These are phyloP conservation scores for Neurospora sp. DNA, from an alignment of 495 filamentous ascomycete species.

Conservation along the genomic window DNA sequence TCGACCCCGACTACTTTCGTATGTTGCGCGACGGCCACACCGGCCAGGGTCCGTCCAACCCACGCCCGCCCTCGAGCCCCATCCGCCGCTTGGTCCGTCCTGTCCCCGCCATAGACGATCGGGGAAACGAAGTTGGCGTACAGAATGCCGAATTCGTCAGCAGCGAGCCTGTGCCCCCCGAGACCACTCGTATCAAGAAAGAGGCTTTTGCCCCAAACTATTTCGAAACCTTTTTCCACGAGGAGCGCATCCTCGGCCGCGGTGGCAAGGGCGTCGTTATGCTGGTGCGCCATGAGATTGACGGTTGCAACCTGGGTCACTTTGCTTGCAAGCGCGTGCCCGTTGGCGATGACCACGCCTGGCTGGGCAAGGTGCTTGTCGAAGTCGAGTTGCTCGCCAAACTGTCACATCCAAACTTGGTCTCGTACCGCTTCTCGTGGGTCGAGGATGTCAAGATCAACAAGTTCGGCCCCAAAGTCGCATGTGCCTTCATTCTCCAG, in stretches of 20 bases:
- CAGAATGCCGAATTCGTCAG: constrained; percentile 43
- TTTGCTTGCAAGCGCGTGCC: constrained; percentile 97
- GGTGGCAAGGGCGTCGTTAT: constrained; percentile 93
- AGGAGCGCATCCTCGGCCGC: constrained; percentile 72
- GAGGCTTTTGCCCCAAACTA: constrained; percentile 85
- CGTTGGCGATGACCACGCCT: constrained; percentile 88
- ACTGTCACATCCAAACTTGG: constrained; percentile 88
- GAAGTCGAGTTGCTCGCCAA: constrained; percentile 90
- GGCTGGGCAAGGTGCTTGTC: constrained; percentile 84
- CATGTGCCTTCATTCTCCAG: constrained; percentile 93
- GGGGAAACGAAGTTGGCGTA: constrained; percentile 13
- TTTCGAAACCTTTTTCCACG: constrained; percentile 84
- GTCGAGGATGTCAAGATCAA: constrained; percentile 79
- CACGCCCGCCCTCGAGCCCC: constrained; percentile 35
- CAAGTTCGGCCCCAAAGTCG: constrained; percentile 80
- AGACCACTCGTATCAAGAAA: constrained; percentile 61
- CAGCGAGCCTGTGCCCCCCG: constrained; percentile 36
- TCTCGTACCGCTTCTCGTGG: constrained; percentile 96
- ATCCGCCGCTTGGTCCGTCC: constrained; percentile 38
- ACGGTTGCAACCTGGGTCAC: constrained; percentile 72
- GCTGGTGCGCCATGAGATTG: constrained; percentile 81
- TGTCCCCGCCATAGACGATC: constrained; percentile 20
- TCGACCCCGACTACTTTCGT: constrained; percentile 86
- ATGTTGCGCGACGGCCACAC: constrained; percentile 57
- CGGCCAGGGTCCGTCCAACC: constrained; percentile 12